Evolutionary conservation across 1,284 basidiomycete genomes (phyloP), one percentile per base, ranked within the genome.

Genomic region (Ceratobasidium sp.): DNA sequence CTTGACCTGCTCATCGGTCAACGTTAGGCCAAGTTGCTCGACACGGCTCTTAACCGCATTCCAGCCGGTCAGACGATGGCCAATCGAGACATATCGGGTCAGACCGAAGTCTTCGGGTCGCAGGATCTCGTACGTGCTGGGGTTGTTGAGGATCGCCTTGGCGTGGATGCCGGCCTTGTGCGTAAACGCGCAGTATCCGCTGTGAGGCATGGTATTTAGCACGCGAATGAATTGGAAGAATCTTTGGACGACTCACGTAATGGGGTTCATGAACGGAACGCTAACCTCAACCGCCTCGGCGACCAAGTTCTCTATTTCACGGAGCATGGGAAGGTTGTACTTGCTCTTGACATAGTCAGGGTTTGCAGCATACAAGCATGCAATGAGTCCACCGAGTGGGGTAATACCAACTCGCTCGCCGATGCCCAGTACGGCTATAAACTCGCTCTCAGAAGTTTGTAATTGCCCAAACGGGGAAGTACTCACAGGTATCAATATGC

Each of bases 141-240:
- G 97, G 87, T 99, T 99, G 85, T 98, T 98, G 72, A 99, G 89
- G 82, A 99, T 99, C 50, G 97, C 97, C 88, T 99, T 99, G 84
- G 97, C 97, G 83, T 99, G 97, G 77, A 99, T 99, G 82, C 97
- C 97, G 36, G 97, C 97, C 90, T 99, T 99, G 91, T 99, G 97
- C 30, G 97, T 99, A 85, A 99, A 99, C 21, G 97, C 97, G 80
- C 97, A 99, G 85, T 98, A 99, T 34, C 97, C 97, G 72, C 91
- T 92, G 75, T n/a, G 36, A 72, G 18, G 21, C 3, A 45, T 18
- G 30, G 28, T 26, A 4, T 23, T 53, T 23, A 52, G 18, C 73
- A 59, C 45, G n/a, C n/a, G 26, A 52, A 16, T 5, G 23, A 52
- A 52, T 23, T 28, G 26, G 14, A 23, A 58, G 39, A 45, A 53